Evolutionary conservation across 352 stramenopile genomes (phyloP).

Genomic region (Globisporangium sylvaticum): DNA sequence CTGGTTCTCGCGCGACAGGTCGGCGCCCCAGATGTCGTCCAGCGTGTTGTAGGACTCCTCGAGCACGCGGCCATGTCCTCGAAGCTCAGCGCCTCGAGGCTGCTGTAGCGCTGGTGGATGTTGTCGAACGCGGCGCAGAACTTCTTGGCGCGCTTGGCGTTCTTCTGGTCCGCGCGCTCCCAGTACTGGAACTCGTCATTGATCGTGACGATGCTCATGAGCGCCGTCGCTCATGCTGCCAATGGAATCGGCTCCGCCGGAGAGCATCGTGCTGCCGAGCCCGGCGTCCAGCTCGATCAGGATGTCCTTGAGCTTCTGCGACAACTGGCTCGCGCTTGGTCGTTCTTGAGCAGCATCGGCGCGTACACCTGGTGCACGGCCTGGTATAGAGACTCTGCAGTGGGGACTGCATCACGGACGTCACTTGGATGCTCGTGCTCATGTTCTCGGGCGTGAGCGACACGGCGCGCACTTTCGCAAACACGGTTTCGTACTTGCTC

Average conservation of each 20-base stretch:
- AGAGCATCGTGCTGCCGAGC: conserved; percentile 41
- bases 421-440: conserved; percentile 66
- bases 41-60: conserved; percentile 83
- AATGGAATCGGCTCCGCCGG: conserved; percentile 13
- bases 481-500: conserved; percentile 33
- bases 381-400: conserved; percentile 84
- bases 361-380: conserved; percentile 81
- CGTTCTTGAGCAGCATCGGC: conserved; percentile 60
- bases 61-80: conserved; percentile 80
- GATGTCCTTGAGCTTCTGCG: conserved; percentile 78
- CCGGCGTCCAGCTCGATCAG: conserved; percentile 71
- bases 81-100: conserved; percentile 53
- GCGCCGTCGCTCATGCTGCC: conserved; percentile 23
- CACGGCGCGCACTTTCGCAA: conserved; percentile 53
- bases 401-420: conserved; percentile 59
- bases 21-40: conserved; percentile 87
- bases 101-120: conserved; percentile 73
- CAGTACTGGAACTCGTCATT: conserved; percentile 88
- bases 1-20: conserved; percentile 47
- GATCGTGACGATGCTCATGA: conserved; percentile 81
- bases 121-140: conserved; percentile 80
- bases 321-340: conserved; percentile 44
- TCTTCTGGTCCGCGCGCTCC: conserved; percentile 52
- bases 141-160: conserved; percentile 67
- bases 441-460: conserved; percentile 70